Conservation (phyloP, 2,329 filamentous ascomycete genomes). For the Elsinoe perseae region DNA sequence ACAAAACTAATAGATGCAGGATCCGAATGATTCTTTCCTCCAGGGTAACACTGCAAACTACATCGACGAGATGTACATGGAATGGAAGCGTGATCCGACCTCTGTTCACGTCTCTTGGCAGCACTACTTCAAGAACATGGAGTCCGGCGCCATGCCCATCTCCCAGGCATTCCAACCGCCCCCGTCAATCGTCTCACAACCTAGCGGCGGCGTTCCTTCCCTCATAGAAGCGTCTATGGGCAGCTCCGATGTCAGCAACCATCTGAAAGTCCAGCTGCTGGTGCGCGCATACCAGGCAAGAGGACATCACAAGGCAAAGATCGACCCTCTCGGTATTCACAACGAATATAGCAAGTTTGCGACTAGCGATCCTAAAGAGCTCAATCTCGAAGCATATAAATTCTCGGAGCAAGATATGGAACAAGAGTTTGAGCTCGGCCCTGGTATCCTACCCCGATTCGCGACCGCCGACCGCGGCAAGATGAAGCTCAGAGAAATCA, state of each 20-base stretch:
- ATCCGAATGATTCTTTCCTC: conserved; percentile 92
- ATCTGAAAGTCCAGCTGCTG: conserved; percentile 94
- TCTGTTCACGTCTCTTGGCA: conserved; percentile 98
- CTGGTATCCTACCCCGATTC: conserved; percentile 91
- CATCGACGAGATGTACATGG: conserved; percentile 98
- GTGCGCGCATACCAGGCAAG: conserved; percentile 96
- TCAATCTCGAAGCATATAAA: conserved; percentile 86
- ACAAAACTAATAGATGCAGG: conserved; percentile 40
- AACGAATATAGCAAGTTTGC: conserved; percentile 76
- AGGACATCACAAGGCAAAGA: conserved; percentile 96
- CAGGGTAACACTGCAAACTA: conserved; percentile 97
- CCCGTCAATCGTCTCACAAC: conserved; percentile 78
- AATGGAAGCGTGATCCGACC: conserved; percentile 88
- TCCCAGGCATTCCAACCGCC: conserved; percentile 95
- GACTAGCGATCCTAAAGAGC: conserved; percentile 82
- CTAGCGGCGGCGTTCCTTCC: conserved; percentile 68
- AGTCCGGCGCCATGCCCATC: conserved; percentile 94
- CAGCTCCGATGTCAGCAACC: conserved; percentile 82
- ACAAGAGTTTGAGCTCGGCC: conserved; percentile 82
- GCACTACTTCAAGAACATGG: conserved; percentile 99
- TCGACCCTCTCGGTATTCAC: conserved; percentile 90
- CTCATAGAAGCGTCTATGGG: conserved; percentile 56
- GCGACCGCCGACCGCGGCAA: conserved; percentile 80
- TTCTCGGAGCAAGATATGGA: conserved; percentile 93
- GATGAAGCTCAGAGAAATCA: conserved; percentile 94